Percentiles rank a stretch among this genome's conserved stretches.
These are phyloP conservation scores for Mycocentrospora acerina DNA, from an alignment of 2,329 filamentous ascomycete species.

Conservation along the genomic window DNA sequence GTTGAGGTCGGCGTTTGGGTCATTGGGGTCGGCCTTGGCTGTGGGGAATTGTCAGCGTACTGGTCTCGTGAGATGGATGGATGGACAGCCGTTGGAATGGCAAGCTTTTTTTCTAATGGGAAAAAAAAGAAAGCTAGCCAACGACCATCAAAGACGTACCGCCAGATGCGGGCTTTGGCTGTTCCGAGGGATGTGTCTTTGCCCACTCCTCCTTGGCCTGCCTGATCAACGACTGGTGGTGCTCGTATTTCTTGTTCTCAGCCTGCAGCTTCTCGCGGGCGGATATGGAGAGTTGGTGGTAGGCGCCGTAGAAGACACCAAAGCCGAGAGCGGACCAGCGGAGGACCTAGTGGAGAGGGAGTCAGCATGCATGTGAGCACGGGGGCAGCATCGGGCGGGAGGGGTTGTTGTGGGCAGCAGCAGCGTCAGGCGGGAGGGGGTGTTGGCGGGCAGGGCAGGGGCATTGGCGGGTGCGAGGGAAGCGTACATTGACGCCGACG, in stretches of 20 bases:
- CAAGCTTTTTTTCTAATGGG: no score
- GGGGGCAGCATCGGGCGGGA: no score
- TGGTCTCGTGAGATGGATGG: no score
- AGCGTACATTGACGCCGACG: conserved; percentile 56
- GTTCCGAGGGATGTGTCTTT: conserved; percentile 63
- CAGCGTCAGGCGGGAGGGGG: background rate
- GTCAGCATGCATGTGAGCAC: conserved; percentile 24
- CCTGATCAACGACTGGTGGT: conserved; percentile 88
- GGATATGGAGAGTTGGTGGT: conserved; percentile 82
- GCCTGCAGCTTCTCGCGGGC: conserved; percentile 69
- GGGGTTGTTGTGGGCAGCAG: no score
- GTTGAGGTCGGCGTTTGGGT: conserved; percentile 93
- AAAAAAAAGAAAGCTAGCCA: no score
- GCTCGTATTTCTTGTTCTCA: conserved; percentile 79
- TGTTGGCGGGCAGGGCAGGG: background rate
- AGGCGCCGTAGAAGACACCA: conserved; percentile 93
- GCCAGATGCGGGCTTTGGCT: conserved; percentile 31
- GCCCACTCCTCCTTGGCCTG: conserved; percentile 89
- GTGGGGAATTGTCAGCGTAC: conserved; percentile 49
- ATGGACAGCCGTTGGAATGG: no score
- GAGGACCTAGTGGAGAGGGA: conserved; percentile 68
- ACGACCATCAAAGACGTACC: conserved; percentile 29
- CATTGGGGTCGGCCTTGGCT: conserved; percentile 65
- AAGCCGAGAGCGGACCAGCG: conserved; percentile 92
- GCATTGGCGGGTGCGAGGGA: conserved; percentile 1